Conservation (phyloP, 73 alveolate species). For the Paramecium caudatum region DNA sequence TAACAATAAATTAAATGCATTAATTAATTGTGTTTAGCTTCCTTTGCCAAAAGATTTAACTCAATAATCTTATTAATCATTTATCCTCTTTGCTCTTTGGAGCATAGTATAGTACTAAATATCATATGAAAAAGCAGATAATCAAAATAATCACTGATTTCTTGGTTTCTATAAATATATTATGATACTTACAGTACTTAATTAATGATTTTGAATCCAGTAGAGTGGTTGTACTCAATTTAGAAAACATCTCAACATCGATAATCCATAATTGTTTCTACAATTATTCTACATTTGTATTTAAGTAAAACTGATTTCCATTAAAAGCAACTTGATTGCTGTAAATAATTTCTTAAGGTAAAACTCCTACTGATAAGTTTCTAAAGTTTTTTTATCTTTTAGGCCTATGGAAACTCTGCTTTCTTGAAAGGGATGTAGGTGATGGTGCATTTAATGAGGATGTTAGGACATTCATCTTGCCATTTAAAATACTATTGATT, state of each 20-base stretch:
- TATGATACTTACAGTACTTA: conserved; percentile 19
- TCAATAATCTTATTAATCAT: not conserved
- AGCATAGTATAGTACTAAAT: conserved; percentile 2
- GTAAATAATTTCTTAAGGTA: not conserved
- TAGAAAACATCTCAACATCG: conserved; percentile 6
- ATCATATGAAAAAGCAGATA: conserved; percentile 62
- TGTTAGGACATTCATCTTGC: not conserved
- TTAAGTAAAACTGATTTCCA: conserved; percentile 1
- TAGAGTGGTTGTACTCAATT: conserved; percentile 27
- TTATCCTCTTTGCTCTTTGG: not conserved
- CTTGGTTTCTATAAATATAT: conserved; percentile 27
- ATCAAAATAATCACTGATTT: conserved; percentile 55
- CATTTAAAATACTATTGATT: not conserved
- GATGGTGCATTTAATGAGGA: conserved; percentile 8
- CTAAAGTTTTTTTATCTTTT: not conserved
- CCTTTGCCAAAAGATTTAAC: not conserved
- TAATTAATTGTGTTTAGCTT: conserved; percentile 37
- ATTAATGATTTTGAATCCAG: conserved; percentile 6
- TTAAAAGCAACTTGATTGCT: not conserved
- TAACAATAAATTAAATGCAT: not conserved
- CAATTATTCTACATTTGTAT: not conserved
- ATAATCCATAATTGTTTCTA: conserved; percentile 60
- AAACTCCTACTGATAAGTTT: not conserved
- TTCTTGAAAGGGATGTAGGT: not conserved
- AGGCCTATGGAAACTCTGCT: not conserved